A percentile compares a stretch with the other conserved stretches of the same genome.
Conservation (phyloP, 768 basidiomycete genomes). For the Panaeolus papilionaceus region DNA sequence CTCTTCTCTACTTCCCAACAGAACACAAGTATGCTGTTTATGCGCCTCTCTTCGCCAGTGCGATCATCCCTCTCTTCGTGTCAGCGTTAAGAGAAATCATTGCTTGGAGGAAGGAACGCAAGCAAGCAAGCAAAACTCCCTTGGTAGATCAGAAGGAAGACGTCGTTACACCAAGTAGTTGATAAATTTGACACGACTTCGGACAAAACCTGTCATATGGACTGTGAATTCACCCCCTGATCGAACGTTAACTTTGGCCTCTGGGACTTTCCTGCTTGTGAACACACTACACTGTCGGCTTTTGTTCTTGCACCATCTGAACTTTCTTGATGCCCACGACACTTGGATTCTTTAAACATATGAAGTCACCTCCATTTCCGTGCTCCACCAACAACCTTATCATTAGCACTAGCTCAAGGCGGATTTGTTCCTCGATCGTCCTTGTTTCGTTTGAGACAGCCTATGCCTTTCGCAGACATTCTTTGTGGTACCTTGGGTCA, state of each 20-base stretch:
- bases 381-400: neutral
- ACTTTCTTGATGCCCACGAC: too few species aligned
- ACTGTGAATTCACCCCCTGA: neutral
- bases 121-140: slow-evolving; percentile 15
- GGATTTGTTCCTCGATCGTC: neutral
- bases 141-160: neutral
- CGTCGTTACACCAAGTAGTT: neutral
- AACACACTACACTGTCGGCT: too few species aligned
- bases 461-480: neutral
- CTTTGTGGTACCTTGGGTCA: too few species aligned
- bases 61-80: slow-evolving; percentile 82
- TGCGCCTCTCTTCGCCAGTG: slow-evolving; percentile 91
- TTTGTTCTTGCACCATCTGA: too few species aligned
- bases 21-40: slow-evolving; percentile 99
- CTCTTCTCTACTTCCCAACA: slow-evolving; percentile 94
- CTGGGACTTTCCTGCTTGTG: neutral
- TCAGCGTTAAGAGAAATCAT: slow-evolving; percentile 75
- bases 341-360: too few species aligned
- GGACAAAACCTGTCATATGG: neutral
- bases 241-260: neutral
- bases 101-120: slow-evolving; percentile 58
- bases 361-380: neutral
- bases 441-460: neutral
- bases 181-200: neutral
- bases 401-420: neutral